Evolutionary conservation across 2,329 filamentous ascomycete species (phyloP), one percentile per base, ranked within the genome.

Genomic region (Aspergillus carbonarius): DNA sequence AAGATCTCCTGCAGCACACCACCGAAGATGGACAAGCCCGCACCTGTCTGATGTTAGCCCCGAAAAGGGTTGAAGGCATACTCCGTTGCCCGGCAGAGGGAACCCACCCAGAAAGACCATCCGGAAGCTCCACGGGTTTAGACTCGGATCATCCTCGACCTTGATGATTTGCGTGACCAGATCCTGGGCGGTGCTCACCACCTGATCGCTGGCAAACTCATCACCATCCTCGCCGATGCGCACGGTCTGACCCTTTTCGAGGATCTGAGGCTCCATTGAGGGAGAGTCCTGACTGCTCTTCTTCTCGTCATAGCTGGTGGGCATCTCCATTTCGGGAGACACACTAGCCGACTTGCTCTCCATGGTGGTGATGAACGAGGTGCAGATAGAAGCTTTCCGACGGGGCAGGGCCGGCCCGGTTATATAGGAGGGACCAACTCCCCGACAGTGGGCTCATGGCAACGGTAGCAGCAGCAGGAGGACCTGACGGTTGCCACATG

Each of bases 1-100:
- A 44, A 54, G 35, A 54, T 44, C 39, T 54, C 51, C 39, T 54
- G 51, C n/a, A 54, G 27, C 5, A 54, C 51, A 15, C 51, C 51
- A 1, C 51, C 51, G 17, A 54, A 54, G 25, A 54, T 44, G 27
- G 51, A 44, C 25, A 54, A 30, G 2, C 51, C 51, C 23, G 51
- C 51, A 1, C 51, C 50, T 53, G 17, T 23, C 1, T 9, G 23
- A 32, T 35, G 8, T 52, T 52, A 53, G 50, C 20, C 20, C 5
- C 1, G 2, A n/a, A n/a, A n/a, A n/a, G n/a, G n/a, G n/a, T n/a
- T n/a, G n/a, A n/a, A n/a, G n/a, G n/a, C n/a, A n/a, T n/a, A n/a
- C n/a, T n/a, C n/a, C n/a, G n/a, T n/a, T n/a, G n/a, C n/a, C n/a
- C n/a, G 10, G 20, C 4, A 30, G 20, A 18, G 12, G 2, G 7